phyloP scores from a whole-genome alignment of 306 rosid species.

The cucumber (Cucumis sativus) region DNA sequence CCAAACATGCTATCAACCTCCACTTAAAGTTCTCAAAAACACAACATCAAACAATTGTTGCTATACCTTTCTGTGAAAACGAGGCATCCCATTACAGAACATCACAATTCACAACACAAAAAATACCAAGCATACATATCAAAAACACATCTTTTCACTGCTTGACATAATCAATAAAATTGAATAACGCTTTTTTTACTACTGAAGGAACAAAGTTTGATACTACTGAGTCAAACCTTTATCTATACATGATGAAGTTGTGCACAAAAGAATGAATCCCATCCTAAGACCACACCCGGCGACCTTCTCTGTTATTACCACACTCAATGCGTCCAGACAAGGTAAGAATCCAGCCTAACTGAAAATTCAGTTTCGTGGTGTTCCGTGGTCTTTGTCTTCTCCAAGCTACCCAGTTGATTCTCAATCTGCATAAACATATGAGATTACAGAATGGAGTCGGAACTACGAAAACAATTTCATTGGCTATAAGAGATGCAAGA shows the following conservation, averaged over 20 bases:
- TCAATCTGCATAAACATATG: not conserved
- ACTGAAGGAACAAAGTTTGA: not conserved
- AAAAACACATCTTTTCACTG: not conserved
- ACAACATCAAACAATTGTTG: not conserved
- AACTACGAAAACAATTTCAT: too few relatives aligned
- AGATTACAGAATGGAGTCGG: too few relatives aligned
- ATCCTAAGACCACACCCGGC: not conserved
- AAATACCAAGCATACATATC: not conserved
- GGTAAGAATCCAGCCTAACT: not conserved
- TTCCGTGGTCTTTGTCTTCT: not conserved
- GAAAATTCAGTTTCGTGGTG: not conserved
- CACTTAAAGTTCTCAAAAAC: not conserved
- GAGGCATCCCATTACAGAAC: not conserved
- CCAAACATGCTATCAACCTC: too few relatives aligned
- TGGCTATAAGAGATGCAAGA: too few relatives aligned
- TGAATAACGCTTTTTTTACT: not conserved
- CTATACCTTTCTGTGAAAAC: not conserved
- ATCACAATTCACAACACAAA: not conserved
- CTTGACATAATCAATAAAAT: slow-evolving; percentile 5
- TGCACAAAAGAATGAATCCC: not conserved
- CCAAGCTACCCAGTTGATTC: not conserved
- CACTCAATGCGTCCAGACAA: not conserved
- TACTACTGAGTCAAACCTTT: not conserved
- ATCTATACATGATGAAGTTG: not conserved
- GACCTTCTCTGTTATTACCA: not conserved